A percentile compares a stretch with the other conserved stretches of the same genome.
Evolutionary conservation across 2,329 filamentous ascomycete genomes (phyloP).

Genomic region (Fusarium euwallaceae): DNA sequence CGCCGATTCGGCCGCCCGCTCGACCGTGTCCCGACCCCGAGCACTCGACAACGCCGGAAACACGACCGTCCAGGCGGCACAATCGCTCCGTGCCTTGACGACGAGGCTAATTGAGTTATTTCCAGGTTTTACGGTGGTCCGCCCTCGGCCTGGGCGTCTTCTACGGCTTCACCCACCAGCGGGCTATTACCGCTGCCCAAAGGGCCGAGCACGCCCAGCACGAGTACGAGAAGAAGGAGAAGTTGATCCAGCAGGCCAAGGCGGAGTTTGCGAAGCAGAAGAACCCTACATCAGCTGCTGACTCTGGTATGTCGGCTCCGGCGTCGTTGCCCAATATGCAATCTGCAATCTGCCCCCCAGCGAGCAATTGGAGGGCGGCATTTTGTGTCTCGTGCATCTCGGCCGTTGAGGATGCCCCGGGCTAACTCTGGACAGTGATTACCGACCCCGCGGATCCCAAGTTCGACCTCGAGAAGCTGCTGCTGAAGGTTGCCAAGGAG

Average conservation of each 20-base stretch:
- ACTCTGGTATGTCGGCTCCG: slow-evolving; percentile 49
- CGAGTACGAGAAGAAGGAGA: slow-evolving; percentile 92
- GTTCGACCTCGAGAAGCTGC: slow-evolving; percentile 91
- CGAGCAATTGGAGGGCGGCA: slow-evolving; percentile 29
- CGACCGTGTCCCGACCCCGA: slow-evolving; percentile 38
- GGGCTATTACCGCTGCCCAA: slow-evolving; percentile 79
- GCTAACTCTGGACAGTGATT: slow-evolving; percentile 49
- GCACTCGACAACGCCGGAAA: slow-evolving; percentile 30
- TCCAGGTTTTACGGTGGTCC: slow-evolving; percentile 95
- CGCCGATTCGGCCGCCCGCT: slow-evolving; percentile 45
- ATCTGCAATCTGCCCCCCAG: not conserved
- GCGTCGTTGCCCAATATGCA: slow-evolving; percentile 7
- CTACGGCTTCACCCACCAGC: slow-evolving; percentile 96
- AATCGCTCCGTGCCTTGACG: slow-evolving; percentile 23
- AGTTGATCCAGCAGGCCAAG: slow-evolving; percentile 93
- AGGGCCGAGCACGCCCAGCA: slow-evolving; percentile 78
- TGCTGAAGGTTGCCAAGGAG: slow-evolving; percentile 72
- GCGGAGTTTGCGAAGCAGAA: slow-evolving; percentile 85
- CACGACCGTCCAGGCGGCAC: slow-evolving; percentile 29
- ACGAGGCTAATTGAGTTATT: slow-evolving; percentile 48
- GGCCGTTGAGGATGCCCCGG: slow-evolving; percentile 4
- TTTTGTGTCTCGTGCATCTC: slow-evolving; percentile 8
- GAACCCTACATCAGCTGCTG: slow-evolving; percentile 61
- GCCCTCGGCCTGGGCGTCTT: slow-evolving; percentile 91
- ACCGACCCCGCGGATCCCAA: slow-evolving; percentile 84